Base-by-base conservation (phyloP, 108 stramenopile genomes). In the Nitzschia sp. region DNA sequence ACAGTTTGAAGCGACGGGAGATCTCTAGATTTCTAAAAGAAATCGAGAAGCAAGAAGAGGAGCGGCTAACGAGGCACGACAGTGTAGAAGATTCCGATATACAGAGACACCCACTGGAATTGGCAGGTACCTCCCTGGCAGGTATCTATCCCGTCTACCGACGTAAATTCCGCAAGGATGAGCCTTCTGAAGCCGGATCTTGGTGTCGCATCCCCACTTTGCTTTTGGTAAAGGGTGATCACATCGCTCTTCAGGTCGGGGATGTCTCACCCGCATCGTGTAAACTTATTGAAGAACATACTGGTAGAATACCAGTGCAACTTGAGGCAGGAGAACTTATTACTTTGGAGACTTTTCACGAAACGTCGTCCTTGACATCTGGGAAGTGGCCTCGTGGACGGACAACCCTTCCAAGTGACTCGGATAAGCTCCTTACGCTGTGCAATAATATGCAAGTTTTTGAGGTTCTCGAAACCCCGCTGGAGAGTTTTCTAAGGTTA, bases 71-170 rank as follows among this genome's bases (percentile, higher is more conserved):
- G 0, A 36, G 61, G 6, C 33, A 31, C 1, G 24, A 25, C 15
- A 26, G 25, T 23, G 17, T n/a, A 0, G 66, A 60, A 24, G 46
- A 26, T 1, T 1, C 13, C 19, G 23, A 68, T 46, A 19, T 35
- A 35, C 49, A 57, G 24, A 21, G 29, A 15, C 21, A 58, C 8
- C 35, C 36, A 0, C 54, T 76, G 21, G 58, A 72, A 8, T 33
- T 85, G 2, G 21, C 48, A 25, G 86, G 82, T 26, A 84, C 82
- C 15, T 71, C 86, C 1, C 36, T 84, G 56, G 81, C 77, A 2
- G 90, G 85, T 70, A 71, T 92, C 1, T 90, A 90, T 78, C 83
- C 88, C 1, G 88, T 88, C 3, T 92, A 90, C 71, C 85, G 90
- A 31, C 46, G 42, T 34, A 46, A 27, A 8, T 54, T 11, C 18